Conservation (phyloP, 106 monocot species). For the Dioscorea alata region DNA sequence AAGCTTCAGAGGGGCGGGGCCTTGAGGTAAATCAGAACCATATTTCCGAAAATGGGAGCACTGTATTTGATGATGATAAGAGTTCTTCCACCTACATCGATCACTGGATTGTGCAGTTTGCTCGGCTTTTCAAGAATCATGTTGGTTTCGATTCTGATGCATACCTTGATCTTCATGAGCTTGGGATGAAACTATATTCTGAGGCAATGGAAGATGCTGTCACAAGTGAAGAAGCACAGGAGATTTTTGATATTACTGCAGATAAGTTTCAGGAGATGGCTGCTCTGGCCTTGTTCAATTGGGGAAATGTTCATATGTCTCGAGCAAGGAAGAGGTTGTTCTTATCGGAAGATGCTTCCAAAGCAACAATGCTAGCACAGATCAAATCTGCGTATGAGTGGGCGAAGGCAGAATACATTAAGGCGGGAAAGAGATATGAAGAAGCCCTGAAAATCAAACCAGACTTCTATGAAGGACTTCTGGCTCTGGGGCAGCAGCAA, state of each 20-base stretch:
- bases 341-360: constrained; percentile 43
- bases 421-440: constrained; percentile 67
- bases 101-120: constrained; percentile 85
- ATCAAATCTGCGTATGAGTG: constrained; percentile 66
- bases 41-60: constrained; percentile 36
- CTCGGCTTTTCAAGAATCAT: constrained; percentile 72
- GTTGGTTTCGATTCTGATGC: constrained; percentile 76
- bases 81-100: constrained; percentile 37
- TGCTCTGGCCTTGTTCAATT: constrained; percentile 89
- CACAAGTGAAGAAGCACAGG: constrained; percentile 81
- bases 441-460: constrained; percentile 74
- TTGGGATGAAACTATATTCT: constrained; percentile 82
- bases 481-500: constrained; percentile 74
- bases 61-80: constrained; percentile 18
- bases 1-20: constrained; percentile 7
- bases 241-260: constrained; percentile 53
- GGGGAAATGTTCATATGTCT: constrained; percentile 96
- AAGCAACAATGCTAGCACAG: constrained; percentile 39
- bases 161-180: constrained; percentile 77
- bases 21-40: constrained; percentile 21
- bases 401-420: constrained; percentile 60
- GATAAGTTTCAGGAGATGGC: constrained; percentile 93
- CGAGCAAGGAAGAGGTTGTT: constrained; percentile 65
- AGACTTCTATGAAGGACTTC: constrained; percentile 75
- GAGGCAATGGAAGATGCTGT: constrained; percentile 89